phyloP scores from a whole-genome alignment of 805 yeast genomes.

The Yarrowia sp. region DNA sequence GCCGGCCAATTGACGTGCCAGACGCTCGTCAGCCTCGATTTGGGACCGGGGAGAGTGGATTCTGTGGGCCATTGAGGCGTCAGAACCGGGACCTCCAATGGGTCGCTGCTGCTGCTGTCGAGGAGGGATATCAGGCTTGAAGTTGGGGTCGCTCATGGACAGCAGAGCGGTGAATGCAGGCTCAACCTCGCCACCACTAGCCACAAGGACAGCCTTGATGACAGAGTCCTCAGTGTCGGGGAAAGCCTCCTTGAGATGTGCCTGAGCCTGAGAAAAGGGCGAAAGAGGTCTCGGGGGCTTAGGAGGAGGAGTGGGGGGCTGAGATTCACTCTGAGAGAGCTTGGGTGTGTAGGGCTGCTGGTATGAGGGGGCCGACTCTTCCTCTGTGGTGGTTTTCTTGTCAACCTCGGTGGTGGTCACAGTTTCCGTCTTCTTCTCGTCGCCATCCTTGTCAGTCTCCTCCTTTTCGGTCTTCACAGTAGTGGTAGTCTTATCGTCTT shows the following conservation, averaged over 20 bases:
- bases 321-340: constrained; percentile 28
- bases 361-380: constrained; percentile 39
- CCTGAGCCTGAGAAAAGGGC: constrained; percentile 60
- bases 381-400: constrained; percentile 22
- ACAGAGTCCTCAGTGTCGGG: constrained; percentile 76
- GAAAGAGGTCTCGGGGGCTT: constrained; percentile 68
- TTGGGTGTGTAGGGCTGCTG: constrained; percentile 37
- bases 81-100: constrained; percentile 33
- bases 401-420: constrained; percentile 18
- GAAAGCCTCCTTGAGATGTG: constrained; percentile 81
- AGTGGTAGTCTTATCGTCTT: constrained; percentile 4
- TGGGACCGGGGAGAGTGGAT: constrained; percentile 52
- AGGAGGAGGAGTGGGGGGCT: constrained; percentile 53
- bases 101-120: constrained; percentile 46
- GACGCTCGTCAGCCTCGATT: constrained; percentile 73
- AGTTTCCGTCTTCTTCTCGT: constrained; percentile 30
- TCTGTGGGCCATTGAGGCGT: constrained; percentile 47
- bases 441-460: constrained; percentile 31
- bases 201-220: constrained; percentile 81
- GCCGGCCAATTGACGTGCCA: constrained; percentile 79
- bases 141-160: constrained; percentile 66
- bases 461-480: constrained; percentile 15
- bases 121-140: constrained; percentile 48
- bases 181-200: constrained; percentile 80
- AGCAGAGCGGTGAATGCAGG: constrained; percentile 89